Conservation (phyloP, 441 rosid species). For the Populus hybrid region DNA sequence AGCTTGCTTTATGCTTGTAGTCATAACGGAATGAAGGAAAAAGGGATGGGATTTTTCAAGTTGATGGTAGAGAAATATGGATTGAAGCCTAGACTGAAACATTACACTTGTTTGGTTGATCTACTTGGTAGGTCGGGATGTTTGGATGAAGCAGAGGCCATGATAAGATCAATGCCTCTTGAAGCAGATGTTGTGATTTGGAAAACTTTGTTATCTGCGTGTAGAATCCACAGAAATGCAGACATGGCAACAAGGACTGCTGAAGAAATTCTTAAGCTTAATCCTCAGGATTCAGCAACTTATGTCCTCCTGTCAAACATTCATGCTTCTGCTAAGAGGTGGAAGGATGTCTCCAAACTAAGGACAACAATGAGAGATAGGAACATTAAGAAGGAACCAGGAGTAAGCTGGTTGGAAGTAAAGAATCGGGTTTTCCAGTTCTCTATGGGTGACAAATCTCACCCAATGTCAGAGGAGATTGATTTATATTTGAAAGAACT, state of each 20-base stretch:
- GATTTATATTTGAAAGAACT: conserved; percentile 55
- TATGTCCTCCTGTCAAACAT: conserved; percentile 71
- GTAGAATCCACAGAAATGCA: conserved; percentile 62
- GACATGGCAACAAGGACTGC: conserved; percentile 66
- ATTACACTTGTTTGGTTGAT: conserved; percentile 80
- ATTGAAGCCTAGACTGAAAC: conserved; percentile 57
- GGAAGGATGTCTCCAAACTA: conserved; percentile 69
- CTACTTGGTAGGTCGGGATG: conserved; percentile 75
- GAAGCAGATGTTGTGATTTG: conserved; percentile 69
- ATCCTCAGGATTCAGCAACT: conserved; percentile 77
- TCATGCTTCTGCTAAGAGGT: conserved; percentile 68
- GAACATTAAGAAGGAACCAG: conserved; percentile 80
- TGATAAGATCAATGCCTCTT: conserved; percentile 67
- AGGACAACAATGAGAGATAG: conserved; percentile 71
- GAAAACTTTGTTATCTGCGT: conserved; percentile 88
- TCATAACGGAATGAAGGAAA: conserved; percentile 76
- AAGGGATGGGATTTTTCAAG: conserved; percentile 58
- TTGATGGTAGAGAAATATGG: conserved; percentile 58
- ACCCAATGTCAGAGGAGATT: conserved; percentile 50
- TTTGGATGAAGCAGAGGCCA: conserved; percentile 70
- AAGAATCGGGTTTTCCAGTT: conserved; percentile 70
- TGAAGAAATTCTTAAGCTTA: conserved; percentile 59
- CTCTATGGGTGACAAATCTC: conserved; percentile 55
- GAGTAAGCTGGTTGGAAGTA: conserved; percentile 86
- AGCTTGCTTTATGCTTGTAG: conserved; percentile 88